Base-by-base conservation (phyloP, 306 rosid species). In the Luffa aegyptiaca region DNA sequence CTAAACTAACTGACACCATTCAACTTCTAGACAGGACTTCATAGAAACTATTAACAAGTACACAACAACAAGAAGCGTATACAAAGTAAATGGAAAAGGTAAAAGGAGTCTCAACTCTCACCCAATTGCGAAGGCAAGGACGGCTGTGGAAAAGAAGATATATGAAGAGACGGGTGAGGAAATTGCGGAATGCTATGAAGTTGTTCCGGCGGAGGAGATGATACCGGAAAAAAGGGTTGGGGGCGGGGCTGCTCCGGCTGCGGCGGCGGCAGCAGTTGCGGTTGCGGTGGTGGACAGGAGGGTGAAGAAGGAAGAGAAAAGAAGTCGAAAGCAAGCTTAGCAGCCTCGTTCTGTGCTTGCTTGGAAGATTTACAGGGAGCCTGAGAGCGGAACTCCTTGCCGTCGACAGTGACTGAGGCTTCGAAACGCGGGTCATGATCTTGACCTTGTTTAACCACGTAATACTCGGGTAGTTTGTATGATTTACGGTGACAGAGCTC, bases 311-410 rank as follows among this genome's bases (percentile, higher is more conserved):
- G 84, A 48, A 68, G 66, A 6, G 86, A 74, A 61, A 92, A 82
- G n/a, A 87, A 89, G 6, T 65, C 61, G 18, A 87, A 85, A 3
- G 98, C 98, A 35, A 85, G 51, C 70, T 81, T 62, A 8, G 98
- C 96, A 1, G 86, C 98, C 5, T 78, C 83, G 79, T 91, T 89
- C 16, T 83, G 87, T n/a, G 97, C 94, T 77, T 83, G 77, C 84
- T 90, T 90, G 61, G 86, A 84, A 53, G 94, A 89, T 68, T 46
- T 80, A 76, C 55, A 84, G 44, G 86, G 26, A 10, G 37, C 2
- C 0, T 63, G 56, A 0, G 89, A 87, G 81, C 81, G 61, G 62
- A 93, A 93, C 51, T 79, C 75, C 18, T 37, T 16, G 56, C 92
- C 90, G 65, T 87, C 83, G 18, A 93, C 88, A 1, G 64, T 41